Conservation (phyloP, 2,329 filamentous ascomycete genomes). For the Hymenoscyphus fraxineus region DNA sequence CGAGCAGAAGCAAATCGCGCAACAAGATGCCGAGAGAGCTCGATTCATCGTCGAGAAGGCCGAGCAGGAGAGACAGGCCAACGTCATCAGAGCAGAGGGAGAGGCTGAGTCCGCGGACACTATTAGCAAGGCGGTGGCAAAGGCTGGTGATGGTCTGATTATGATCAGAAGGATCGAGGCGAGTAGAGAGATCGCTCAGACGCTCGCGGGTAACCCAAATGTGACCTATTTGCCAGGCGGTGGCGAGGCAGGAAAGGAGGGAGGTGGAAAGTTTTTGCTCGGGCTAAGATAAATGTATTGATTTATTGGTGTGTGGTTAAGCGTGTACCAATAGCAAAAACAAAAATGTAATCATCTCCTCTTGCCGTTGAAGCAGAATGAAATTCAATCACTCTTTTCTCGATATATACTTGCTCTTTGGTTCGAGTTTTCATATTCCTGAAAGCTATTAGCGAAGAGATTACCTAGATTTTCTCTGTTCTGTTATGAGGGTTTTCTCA, state of each 20-base stretch:
- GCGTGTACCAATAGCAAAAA: constrained; percentile 26
- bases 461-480: too few species aligned
- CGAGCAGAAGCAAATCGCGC: constrained; percentile 99
- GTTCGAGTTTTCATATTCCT: too few species aligned
- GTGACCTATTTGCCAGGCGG: constrained; percentile 89
- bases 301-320: constrained; percentile 13
- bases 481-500: too few species aligned
- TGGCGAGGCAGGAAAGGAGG: constrained; percentile 53
- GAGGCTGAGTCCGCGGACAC: constrained; percentile 96
- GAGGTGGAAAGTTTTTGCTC: constrained; percentile 58
- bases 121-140: constrained; percentile 89
- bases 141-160: constrained; percentile 88
- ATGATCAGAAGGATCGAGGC: constrained; percentile 98
- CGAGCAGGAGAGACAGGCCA: constrained; percentile 97
- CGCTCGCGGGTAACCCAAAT: constrained; percentile 85
- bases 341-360: constrained; percentile 32
- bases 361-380: constrained; percentile 8
- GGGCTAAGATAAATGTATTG: constrained; percentile 50
- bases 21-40: constrained; percentile 96
- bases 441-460: too few species aligned
- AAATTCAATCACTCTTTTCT: background rate
- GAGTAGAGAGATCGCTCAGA: constrained; percentile 90
- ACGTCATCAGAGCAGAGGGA: constrained; percentile 96
- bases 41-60: constrained; percentile 98
- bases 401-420: background rate